Conservation (phyloP, 2,329 filamentous ascomycete species). For the Dothiorella sarmentorum region DNA sequence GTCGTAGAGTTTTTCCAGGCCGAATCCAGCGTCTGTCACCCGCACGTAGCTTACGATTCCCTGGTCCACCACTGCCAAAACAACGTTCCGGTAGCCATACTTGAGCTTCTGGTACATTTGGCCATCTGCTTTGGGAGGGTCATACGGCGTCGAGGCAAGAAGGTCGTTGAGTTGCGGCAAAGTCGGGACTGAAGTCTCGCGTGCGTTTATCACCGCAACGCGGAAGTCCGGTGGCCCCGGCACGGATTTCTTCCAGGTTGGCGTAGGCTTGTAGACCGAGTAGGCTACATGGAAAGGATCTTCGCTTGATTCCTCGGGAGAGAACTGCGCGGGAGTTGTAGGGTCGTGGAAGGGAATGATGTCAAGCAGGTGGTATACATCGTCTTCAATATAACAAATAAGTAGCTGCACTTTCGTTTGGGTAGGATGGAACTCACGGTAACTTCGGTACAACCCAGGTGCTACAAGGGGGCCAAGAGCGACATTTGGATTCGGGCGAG, state of each 20-base stretch:
- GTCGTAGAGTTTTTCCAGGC: conserved; percentile 60
- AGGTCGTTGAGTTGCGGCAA: conserved; percentile 68
- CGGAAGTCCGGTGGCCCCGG: conserved; percentile 79
- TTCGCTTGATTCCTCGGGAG: conserved; percentile 23
- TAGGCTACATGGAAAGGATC: conserved; percentile 70
- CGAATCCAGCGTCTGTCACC: conserved; percentile 77
- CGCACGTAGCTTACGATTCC: conserved; percentile 86
- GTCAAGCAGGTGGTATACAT: conserved; percentile 73
- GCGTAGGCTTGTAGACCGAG: conserved; percentile 74
- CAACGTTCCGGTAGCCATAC: conserved; percentile 77
- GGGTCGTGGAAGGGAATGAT: conserved; percentile 71
- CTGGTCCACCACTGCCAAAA: conserved; percentile 84
- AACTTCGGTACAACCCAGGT: conserved; percentile 53
- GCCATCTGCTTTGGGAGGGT: conserved; percentile 54
- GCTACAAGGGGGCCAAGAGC: conserved; percentile 47
- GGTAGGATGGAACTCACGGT: conserved; percentile 44
- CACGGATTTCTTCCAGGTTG: conserved; percentile 60
- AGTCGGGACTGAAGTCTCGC: conserved; percentile 67
- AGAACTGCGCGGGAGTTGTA: conserved; percentile 30
- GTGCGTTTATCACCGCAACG: conserved; percentile 76
- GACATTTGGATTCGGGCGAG: neutral
- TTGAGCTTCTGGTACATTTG: conserved; percentile 74
- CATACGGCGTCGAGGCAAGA: conserved; percentile 69
- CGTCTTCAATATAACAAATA: conserved; percentile 27
- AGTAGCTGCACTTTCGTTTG: conserved; percentile 28